Evolutionary conservation across 2,329 filamentous ascomycete genomes (phyloP).

Genomic region (Clonostachys rosea): DNA sequence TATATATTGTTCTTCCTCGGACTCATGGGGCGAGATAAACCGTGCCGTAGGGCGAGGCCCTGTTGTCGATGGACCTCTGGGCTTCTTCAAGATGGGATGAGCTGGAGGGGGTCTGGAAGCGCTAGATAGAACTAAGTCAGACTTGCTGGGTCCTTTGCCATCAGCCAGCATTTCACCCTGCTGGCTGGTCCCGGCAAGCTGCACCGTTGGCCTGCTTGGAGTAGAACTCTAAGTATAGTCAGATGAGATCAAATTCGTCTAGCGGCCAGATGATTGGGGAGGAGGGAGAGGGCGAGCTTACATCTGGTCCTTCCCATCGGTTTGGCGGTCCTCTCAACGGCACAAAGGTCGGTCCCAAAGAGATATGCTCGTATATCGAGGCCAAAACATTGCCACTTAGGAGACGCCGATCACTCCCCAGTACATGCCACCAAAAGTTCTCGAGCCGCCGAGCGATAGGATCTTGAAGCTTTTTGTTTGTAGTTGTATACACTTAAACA

Average conservation of each 20-base stretch:
- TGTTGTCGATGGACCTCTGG: constrained; percentile 44
- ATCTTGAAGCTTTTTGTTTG: constrained; percentile 51
- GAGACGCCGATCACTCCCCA: constrained; percentile 50
- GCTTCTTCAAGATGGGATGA: constrained; percentile 58
- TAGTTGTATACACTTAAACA: constrained; percentile 53
- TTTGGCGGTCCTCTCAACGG: constrained; percentile 48
- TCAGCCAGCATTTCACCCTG: too few species aligned
- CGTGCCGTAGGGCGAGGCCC: constrained; percentile 55
- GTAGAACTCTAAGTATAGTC: too few species aligned
- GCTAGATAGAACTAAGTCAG: constrained; percentile 24
- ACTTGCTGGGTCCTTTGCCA: too few species aligned
- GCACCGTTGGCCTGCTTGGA: too few species aligned
- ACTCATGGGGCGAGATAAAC: constrained; percentile 51
- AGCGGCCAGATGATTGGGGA: too few species aligned
- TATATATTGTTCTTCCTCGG: constrained; percentile 33
- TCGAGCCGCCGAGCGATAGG: constrained; percentile 59
- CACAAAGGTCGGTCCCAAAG: constrained; percentile 51
- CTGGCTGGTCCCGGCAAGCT: too few species aligned
- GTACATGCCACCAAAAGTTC: constrained; percentile 64
- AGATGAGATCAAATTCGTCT: too few species aligned
- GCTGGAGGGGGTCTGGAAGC: constrained; percentile 38
- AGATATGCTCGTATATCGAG: constrained; percentile 52
- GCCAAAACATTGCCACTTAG: constrained; percentile 50
- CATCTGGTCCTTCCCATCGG: constrained; percentile 45
- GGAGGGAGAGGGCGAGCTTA: constrained; percentile 15